These are phyloP conservation scores for Chaetomium sp. DNA, from an alignment of 2,329 filamentous ascomycete species.

Conservation along the genomic window DNA sequence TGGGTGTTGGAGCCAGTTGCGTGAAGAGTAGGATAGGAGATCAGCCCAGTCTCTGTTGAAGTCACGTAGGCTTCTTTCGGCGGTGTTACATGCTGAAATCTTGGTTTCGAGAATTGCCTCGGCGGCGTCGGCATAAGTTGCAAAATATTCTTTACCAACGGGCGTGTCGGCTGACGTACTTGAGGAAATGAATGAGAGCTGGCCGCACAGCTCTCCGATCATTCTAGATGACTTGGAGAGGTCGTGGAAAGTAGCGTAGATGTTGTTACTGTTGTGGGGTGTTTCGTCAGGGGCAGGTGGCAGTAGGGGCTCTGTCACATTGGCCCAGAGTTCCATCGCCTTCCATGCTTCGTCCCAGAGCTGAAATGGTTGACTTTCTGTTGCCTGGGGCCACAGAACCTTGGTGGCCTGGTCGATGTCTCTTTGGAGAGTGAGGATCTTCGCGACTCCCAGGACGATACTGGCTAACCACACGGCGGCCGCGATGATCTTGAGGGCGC, in stretches of 20 bases:
- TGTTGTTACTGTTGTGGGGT: background rate
- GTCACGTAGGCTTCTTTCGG: background rate
- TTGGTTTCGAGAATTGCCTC: background rate
- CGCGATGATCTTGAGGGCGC: background rate
- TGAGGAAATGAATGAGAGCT: background rate
- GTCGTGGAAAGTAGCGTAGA: background rate
- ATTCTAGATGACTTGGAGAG: background rate
- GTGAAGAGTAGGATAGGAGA: background rate
- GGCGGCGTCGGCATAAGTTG: background rate
- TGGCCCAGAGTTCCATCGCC: background rate
- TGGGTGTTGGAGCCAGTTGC: background rate
- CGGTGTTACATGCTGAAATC: background rate
- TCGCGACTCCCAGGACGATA: background rate
- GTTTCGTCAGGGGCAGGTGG: background rate
- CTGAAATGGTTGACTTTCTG: background rate
- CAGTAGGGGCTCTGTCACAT: background rate
- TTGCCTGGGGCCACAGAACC: background rate
- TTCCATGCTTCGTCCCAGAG: background rate
- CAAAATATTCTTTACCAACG: background rate
- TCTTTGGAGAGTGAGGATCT: background rate
- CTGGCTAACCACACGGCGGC: background rate
- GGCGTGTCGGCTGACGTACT: background rate
- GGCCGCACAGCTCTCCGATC: background rate
- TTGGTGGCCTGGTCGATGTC: background rate
- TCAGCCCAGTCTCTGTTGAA: background rate